Evolutionary conservation across 768 basidiomycete genomes (phyloP).

Genomic region (Dentipellis sp.): DNA sequence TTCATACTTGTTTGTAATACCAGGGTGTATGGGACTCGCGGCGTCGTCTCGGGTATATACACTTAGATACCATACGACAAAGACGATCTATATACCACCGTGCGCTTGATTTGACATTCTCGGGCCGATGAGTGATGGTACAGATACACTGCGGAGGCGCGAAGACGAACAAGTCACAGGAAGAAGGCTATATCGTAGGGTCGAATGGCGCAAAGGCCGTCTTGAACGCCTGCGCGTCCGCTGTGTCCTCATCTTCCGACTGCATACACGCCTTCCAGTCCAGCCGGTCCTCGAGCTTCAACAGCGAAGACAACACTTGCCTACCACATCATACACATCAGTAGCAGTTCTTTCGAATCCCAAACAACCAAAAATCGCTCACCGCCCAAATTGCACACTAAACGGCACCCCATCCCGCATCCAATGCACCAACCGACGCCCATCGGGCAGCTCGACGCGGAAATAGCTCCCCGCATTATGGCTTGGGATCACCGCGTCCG

Average conservation of each 20-base stretch:
- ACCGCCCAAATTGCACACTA: conserved; percentile 93
- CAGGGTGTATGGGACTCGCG: too few species aligned
- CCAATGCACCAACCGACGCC: conserved; percentile 77
- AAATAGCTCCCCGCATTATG: conserved; percentile 73
- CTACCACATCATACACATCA: conserved; percentile 30
- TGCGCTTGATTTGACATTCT: too few species aligned
- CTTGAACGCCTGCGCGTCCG: conserved; percentile 80
- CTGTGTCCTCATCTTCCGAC: conserved; percentile 76
- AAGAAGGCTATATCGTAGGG: conserved; percentile 26
- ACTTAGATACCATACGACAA: too few species aligned
- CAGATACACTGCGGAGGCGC: too few species aligned
- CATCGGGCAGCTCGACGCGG: conserved; percentile 82
- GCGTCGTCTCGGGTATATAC: too few species aligned
- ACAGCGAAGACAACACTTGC: conserved; percentile 69
- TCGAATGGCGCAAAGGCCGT: conserved; percentile 71
- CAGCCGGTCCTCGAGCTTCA: conserved; percentile 66
- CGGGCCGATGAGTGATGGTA: too few species aligned
- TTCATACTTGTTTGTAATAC: too few species aligned
- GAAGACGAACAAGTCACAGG: too few species aligned
- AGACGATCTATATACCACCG: too few species aligned
- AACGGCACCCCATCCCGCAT: conserved; percentile 74
- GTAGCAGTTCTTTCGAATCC: not conserved
- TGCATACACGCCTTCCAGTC: conserved; percentile 91
- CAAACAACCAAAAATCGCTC: conserved; percentile 18
- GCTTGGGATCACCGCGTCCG: conserved; percentile 44